Evolutionary conservation across 441 rosid species (phyloP).

Genomic region (Geranium incanum): DNA sequence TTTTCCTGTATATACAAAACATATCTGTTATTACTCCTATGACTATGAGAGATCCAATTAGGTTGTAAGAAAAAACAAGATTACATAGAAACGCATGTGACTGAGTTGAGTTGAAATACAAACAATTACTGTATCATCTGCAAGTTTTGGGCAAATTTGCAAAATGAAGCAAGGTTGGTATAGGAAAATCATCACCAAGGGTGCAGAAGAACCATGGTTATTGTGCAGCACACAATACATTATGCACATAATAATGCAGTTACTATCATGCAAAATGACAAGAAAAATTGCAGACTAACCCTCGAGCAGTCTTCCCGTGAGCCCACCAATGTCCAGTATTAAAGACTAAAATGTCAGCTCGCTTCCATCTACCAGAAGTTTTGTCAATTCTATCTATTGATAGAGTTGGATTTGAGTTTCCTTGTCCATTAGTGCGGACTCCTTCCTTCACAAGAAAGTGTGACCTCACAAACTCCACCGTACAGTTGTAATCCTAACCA

Average conservation of each 20-base stretch:
- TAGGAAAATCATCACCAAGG: background rate
- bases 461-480: slow-evolving; percentile 80
- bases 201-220: background rate
- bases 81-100: background rate
- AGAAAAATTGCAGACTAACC: slow-evolving; percentile 36
- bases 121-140: background rate
- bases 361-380: slow-evolving; percentile 55
- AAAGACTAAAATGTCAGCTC: slow-evolving; percentile 74
- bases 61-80: background rate
- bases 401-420: slow-evolving; percentile 69
- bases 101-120: background rate
- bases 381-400: slow-evolving; percentile 79
- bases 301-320: slow-evolving; percentile 90
- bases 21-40: slow-evolving; percentile 17
- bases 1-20: slow-evolving; percentile 48
- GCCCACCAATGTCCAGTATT: slow-evolving; percentile 98
- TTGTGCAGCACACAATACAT: background rate
- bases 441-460: slow-evolving; percentile 96
- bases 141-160: background rate
- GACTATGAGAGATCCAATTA: background rate
- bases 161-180: background rate
- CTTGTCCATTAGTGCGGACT: slow-evolving; percentile 51
- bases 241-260: background rate
- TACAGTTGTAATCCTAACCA: slow-evolving; percentile 69
- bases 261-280: background rate